Conservation (phyloP, 345 rosid genomes). For the Alliaria petiolata region DNA sequence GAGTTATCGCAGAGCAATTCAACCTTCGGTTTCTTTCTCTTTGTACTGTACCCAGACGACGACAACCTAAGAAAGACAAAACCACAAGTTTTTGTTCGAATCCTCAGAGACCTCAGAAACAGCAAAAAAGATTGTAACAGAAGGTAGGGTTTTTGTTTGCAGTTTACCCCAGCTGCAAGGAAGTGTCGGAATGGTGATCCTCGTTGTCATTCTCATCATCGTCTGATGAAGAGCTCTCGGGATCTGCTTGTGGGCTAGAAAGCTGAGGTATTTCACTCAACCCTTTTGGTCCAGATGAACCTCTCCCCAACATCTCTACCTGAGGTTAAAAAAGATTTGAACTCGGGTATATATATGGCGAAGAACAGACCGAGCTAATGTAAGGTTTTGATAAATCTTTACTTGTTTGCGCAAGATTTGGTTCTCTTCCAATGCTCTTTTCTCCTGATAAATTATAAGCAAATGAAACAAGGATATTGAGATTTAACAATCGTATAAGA, state of each 20-base stretch:
- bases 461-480: background rate
- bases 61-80: constrained; percentile 11
- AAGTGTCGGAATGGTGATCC: constrained; percentile 30
- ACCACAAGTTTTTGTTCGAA: background rate
- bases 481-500: background rate
- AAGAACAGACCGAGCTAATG: background rate
- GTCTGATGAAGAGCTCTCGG: constrained; percentile 29
- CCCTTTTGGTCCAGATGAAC: constrained; percentile 6
- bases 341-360: background rate
- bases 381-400: background rate
- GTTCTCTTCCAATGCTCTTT: constrained; percentile 34
- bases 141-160: constrained; percentile 22
- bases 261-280: constrained; percentile 9
- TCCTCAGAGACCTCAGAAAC: background rate
- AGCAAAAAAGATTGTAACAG: background rate
- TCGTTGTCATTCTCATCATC: constrained; percentile 22
- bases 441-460: constrained; percentile 6
- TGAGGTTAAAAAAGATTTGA: background rate
- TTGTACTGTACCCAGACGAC: background rate
- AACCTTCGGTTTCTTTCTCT: constrained; percentile 25
- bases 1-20: constrained; percentile 28
- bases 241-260: constrained; percentile 18
- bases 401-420: constrained; percentile 31
- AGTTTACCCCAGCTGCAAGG: constrained; percentile 36
- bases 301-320: constrained; percentile 32